Evolutionary conservation across 768 basidiomycete genomes (phyloP).

Genomic region (Russula earlei): DNA sequence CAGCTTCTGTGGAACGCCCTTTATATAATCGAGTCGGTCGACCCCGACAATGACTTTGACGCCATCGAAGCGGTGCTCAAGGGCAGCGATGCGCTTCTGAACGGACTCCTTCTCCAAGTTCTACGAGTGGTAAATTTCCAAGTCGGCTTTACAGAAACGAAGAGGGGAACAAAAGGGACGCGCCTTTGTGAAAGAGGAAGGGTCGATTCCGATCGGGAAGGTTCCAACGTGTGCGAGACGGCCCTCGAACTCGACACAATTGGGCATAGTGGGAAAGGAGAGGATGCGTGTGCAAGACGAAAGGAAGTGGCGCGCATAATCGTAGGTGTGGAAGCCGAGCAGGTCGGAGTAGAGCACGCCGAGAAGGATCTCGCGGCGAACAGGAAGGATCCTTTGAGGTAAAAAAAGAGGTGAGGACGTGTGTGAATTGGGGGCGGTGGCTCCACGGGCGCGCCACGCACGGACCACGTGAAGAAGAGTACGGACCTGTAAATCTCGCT

Average conservation of each 20-base stretch:
- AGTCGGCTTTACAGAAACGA: conserved; percentile 1
- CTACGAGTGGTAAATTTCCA: conserved; percentile 28
- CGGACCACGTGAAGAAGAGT: background rate
- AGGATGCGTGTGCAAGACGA: conserved; percentile 97
- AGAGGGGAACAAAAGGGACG: conserved; percentile 14
- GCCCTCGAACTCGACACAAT: conserved; percentile 94
- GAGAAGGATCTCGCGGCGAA: conserved; percentile 93
- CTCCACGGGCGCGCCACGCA: background rate
- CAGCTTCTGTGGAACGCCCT: conserved; percentile 97
- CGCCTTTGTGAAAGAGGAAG: conserved; percentile 79
- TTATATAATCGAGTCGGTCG: conserved; percentile 98
- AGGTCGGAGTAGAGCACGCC: conserved; percentile 94
- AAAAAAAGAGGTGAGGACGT: conserved; percentile 5
- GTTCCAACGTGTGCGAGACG: conserved; percentile 95
- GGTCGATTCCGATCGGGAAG: conserved; percentile 98
- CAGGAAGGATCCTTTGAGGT: conserved; percentile 96
- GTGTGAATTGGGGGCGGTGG: background rate
- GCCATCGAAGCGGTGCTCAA: conserved; percentile 86
- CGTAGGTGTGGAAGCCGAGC: conserved; percentile 99
- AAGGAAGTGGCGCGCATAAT: conserved; percentile 98
- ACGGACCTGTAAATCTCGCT: conserved; percentile 94
- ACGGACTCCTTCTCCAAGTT: conserved; percentile 75
- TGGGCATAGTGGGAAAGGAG: conserved; percentile 92
- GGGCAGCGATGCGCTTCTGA: conserved; percentile 64
- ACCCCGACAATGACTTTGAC: conserved; percentile 98